Evolutionary conservation across 2,329 filamentous ascomycete species (phyloP).

Genomic region (Aspergillus arachidicola): DNA sequence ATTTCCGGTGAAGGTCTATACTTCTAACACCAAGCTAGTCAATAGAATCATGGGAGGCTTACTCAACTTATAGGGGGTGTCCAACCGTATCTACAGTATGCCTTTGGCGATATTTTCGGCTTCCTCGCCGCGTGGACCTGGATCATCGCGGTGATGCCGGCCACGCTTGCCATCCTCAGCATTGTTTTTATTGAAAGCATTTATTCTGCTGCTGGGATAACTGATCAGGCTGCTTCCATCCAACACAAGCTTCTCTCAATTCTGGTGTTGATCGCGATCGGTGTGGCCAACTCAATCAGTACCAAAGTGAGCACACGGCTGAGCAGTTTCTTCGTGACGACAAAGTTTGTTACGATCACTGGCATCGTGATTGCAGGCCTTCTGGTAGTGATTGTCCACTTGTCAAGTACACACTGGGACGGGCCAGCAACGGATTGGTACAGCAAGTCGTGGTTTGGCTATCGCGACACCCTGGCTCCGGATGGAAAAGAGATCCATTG

Average conservation of each 20-base stretch:
- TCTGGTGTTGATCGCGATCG: constrained; percentile 12
- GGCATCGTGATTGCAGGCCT: constrained; percentile 14
- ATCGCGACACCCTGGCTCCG: constrained; percentile 14
- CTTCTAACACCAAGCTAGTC: too few relatives aligned
- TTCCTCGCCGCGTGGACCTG: constrained; percentile 24
- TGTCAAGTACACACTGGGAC: not conserved
- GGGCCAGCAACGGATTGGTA: constrained; percentile 16
- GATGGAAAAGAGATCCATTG: constrained; percentile 21
- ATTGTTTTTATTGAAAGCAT: constrained; percentile 24
- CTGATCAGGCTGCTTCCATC: constrained; percentile 7
- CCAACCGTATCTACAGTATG: constrained; percentile 21
- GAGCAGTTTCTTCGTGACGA: constrained; percentile 18
- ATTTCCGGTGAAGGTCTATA: constrained; percentile 21
- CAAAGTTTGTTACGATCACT: constrained; percentile 18
- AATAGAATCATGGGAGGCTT: not conserved
- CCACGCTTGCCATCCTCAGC: constrained; percentile 21
- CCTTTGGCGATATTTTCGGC: constrained; percentile 21
- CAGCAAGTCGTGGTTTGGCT: constrained; percentile 18
- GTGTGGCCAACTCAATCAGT: constrained; percentile 20
- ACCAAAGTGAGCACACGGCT: constrained; percentile 20
- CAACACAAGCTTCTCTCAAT: constrained; percentile 19
- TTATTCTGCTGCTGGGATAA: constrained; percentile 16
- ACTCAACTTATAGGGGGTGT: constrained; percentile 11
- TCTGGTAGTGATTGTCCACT: constrained; percentile 12
- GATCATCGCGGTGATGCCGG: constrained; percentile 22